Evolutionary conservation across 2,329 filamentous ascomycete species (phyloP), one percentile per base, ranked within the genome.

Genomic region (Ophiostoma perfectum): DNA sequence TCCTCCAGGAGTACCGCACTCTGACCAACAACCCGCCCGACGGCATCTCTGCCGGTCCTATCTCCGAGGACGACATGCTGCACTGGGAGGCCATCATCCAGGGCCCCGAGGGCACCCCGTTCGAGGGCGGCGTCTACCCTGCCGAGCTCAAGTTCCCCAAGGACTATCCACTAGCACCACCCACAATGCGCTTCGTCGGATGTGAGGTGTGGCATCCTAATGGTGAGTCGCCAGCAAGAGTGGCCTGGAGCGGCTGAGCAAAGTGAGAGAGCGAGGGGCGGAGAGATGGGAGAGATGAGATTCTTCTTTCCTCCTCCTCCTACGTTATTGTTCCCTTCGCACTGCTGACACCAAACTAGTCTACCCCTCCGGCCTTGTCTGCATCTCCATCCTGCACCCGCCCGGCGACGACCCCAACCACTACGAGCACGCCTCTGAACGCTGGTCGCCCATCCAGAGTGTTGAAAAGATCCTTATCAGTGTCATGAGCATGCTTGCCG

Each of bases 381-480:
- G 94, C 81, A 98, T 98, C 76, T 96, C 92, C n/a, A 98, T 98
- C 81, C 88, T 98, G 2, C 94, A 98, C 79, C 90, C 94, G 3
- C 94, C 94, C 2, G 94, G 95, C 75, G 94, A 98, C 80, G 94
- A 98, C 79, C 95, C 95, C 67, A 97, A 97, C 81, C 93, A 97
- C 82, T 98, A 98, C 84, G 94, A 98, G 80, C 91, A 94, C 74
- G 94, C 95, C 7, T 93, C 90, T 1, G 95, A 98, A 82, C 89
- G 94, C 72, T 98, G 94, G 94, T 94, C 90, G 41, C 94, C 94
- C 12, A 97, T 98, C 71, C 95, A 98, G 81, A 95, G 90, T 70
- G 94, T 97, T 73, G 95, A 98, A 81, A 98, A 97, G 83, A 98
- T 98, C 73, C 83, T 98, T 73, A 93, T 98, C 69, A 93, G 89